Evolutionary conservation across 495 filamentous ascomycete species (phyloP).

Genomic region (Cenococcum geophilum): DNA sequence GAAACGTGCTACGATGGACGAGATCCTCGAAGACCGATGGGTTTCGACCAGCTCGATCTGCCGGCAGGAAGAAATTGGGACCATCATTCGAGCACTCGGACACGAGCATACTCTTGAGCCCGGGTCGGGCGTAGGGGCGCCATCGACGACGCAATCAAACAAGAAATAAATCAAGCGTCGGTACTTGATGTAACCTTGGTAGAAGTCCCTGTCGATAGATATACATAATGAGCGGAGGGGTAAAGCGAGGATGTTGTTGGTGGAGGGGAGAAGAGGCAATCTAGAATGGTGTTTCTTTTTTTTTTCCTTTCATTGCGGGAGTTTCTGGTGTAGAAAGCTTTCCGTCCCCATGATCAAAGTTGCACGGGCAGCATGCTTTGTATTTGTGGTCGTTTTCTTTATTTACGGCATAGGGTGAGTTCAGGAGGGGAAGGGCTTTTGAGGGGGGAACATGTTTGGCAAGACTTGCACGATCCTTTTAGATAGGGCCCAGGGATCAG

Average conservation of each 20-base stretch:
- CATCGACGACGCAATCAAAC: slow-evolving; percentile 8
- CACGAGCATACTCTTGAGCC: slow-evolving; percentile 62
- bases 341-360: no score
- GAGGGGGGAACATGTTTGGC: no score
- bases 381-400: no score
- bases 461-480: no score
- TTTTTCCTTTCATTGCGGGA: no score
- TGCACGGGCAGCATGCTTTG: no score
- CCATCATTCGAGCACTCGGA: slow-evolving; percentile 47
- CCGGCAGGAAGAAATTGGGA: slow-evolving; percentile 53
- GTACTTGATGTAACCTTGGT: neutral
- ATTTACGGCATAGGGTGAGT: no score
- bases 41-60: slow-evolving; percentile 49
- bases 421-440: no score
- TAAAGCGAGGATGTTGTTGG: neutral
- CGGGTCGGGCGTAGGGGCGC: slow-evolving; percentile 33
- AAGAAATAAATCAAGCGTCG: neutral
- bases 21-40: slow-evolving; percentile 89
- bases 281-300: no score
- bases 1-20: slow-evolving; percentile 72
- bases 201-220: neutral
- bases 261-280: neutral
- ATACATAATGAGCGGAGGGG: neutral
- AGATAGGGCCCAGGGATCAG: neutral
- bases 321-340: no score